These are phyloP conservation scores for Trametes versicolor DNA, from an alignment of 1,284 basidiomycete genomes.

Conservation along the genomic window DNA sequence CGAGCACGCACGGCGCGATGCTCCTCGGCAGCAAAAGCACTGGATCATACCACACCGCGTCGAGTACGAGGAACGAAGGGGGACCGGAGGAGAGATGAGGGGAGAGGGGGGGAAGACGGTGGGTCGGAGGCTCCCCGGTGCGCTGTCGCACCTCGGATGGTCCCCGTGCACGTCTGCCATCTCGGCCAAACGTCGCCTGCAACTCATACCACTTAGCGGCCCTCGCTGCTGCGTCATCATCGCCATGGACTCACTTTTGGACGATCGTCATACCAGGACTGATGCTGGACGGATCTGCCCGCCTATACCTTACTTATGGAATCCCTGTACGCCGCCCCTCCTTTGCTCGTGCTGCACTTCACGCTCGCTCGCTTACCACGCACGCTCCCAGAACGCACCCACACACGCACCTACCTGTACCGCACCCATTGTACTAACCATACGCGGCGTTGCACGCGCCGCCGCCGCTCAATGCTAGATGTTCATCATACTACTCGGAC, in stretches of 20 bases:
- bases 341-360: slow-evolving; percentile 7
- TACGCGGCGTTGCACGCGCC: background rate
- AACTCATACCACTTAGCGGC: slow-evolving; percentile 19
- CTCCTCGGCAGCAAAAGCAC: slow-evolving; percentile 33
- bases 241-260: slow-evolving; percentile 16
- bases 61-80: slow-evolving; percentile 23
- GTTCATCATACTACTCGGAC: background rate
- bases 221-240: slow-evolving; percentile 3
- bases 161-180: slow-evolving; percentile 13
- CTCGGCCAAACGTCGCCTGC: slow-evolving; percentile 9
- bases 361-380: slow-evolving; percentile 3
- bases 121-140: slow-evolving; percentile 1
- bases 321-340: slow-evolving; percentile 23
- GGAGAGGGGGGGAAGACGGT: background rate
- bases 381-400: slow-evolving; percentile 18
- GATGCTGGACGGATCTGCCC: slow-evolving; percentile 19
- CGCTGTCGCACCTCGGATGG: slow-evolving; percentile 1
- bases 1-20: slow-evolving; percentile 22
- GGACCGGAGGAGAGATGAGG: slow-evolving; percentile 24
- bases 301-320: slow-evolving; percentile 30
- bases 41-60: slow-evolving; percentile 37
- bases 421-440: slow-evolving; percentile 14
- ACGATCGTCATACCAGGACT: slow-evolving; percentile 25
- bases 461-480: background rate
- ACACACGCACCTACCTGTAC: slow-evolving; percentile 13